phyloP scores from a whole-genome alignment of 345 rosid genomes.

The Syzygium oleosum region DNA sequence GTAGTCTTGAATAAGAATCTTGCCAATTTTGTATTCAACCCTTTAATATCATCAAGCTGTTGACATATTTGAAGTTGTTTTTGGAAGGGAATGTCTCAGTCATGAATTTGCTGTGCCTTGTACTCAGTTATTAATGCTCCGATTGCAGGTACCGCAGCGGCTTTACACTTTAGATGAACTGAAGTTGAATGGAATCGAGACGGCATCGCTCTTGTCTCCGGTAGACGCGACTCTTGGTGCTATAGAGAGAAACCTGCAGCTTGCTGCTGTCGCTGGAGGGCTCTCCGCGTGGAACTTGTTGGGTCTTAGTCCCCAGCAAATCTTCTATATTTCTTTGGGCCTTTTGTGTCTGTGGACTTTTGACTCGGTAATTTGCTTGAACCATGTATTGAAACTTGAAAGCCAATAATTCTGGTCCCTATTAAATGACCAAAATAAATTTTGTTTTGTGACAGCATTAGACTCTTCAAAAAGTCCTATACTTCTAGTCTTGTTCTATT shows the following conservation, averaged over 20 bases:
- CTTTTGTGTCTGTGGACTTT: constrained; percentile 66
- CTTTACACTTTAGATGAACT: constrained; percentile 80
- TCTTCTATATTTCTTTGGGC: constrained; percentile 56
- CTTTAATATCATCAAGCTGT: background rate
- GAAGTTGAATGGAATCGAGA: constrained; percentile 70
- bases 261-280: constrained; percentile 55
- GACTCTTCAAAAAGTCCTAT: background rate
- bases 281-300: constrained; percentile 54
- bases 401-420: background rate
- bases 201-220: constrained; percentile 70
- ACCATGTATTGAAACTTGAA: background rate
- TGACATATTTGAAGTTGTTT: background rate
- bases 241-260: constrained; percentile 64
- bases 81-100: background rate
- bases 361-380: constrained; percentile 43
- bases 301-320: constrained; percentile 46
- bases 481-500: background rate
- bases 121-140: background rate
- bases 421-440: background rate
- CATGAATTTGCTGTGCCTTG: background rate
- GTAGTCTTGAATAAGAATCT: background rate
- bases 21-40: background rate
- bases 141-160: constrained; percentile 63
- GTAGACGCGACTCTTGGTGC: constrained; percentile 74
- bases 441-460: background rate